These are phyloP conservation scores for Dactylorhiza incarnata DNA, from an alignment of 106 monocot genomes.

Conservation along the genomic window DNA sequence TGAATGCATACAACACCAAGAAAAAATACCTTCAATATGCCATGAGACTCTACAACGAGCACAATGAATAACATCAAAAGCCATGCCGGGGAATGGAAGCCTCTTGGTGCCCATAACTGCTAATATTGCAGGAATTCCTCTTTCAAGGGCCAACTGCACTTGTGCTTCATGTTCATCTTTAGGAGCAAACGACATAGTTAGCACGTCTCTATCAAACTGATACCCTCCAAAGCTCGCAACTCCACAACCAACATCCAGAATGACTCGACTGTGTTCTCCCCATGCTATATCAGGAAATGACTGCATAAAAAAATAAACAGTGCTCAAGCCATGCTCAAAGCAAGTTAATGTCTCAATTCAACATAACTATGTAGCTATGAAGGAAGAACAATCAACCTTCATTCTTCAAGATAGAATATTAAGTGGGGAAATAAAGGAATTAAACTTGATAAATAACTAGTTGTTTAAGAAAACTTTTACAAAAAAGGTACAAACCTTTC, in stretches of 20 bases:
- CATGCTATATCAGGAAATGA: slow-evolving; percentile 54
- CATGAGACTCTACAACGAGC: slow-evolving; percentile 92
- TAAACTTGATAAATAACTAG: no score
- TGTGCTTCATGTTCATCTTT: slow-evolving; percentile 98
- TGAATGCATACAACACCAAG: background rate
- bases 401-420: no score
- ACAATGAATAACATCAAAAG: slow-evolving; percentile 88
- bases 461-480: no score
- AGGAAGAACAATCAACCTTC: no score
- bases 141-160: slow-evolving; percentile 93
- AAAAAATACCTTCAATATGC: slow-evolving; percentile 77
- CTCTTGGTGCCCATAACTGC: slow-evolving; percentile 95
- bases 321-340: background rate
- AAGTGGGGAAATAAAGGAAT: no score
- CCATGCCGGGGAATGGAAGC: slow-evolving; percentile 70
- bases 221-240: slow-evolving; percentile 89
- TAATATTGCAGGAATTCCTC: slow-evolving; percentile 86
- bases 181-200: slow-evolving; percentile 91
- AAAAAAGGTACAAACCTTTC: no score
- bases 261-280: slow-evolving; percentile 63
- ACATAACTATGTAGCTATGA: slow-evolving; percentile 5
- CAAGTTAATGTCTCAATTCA: background rate
- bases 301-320: slow-evolving; percentile 26
- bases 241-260: slow-evolving; percentile 91
- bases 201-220: slow-evolving; percentile 72